Conservation (phyloP, 768 basidiomycete genomes). For the Aureoboletus auriporus region DNA sequence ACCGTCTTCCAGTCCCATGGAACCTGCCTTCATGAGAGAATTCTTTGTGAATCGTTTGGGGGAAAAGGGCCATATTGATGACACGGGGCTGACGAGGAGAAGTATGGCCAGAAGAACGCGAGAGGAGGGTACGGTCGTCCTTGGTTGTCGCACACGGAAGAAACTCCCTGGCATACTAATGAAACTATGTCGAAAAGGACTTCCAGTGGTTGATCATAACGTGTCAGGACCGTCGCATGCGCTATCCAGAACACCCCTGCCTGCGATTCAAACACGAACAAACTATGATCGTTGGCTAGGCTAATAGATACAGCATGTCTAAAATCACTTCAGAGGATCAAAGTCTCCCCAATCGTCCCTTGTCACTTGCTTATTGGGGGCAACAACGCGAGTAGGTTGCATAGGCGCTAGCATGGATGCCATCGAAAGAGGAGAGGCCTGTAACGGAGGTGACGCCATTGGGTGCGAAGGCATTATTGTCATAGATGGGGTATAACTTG, state of each 20-base stretch:
- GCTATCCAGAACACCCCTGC: not conserved
- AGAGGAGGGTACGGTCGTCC: not conserved
- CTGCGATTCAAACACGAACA: conserved; percentile 23
- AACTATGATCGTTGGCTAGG: conserved; percentile 5
- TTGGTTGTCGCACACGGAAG: not conserved
- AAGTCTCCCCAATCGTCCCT: conserved; percentile 80
- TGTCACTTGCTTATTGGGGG: conserved; percentile 43
- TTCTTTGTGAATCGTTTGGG: conserved; percentile 84
- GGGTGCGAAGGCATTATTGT: conserved; percentile 20
- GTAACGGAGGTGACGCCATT: conserved; percentile 28
- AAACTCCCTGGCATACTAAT: conserved; percentile 9
- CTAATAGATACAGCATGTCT: conserved; percentile 3
- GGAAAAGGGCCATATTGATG: conserved; percentile 75
- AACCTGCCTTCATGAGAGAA: conserved; percentile 73
- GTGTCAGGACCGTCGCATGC: not conserved
- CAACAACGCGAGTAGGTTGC: conserved; percentile 42
- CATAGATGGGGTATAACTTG: conserved; percentile 15
- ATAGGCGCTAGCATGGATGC: conserved; percentile 56
- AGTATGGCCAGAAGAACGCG: conserved; percentile 12
- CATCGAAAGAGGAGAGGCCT: conserved; percentile 35
- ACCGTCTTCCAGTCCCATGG: conserved; percentile 70
- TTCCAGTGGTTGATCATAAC: too few species aligned
- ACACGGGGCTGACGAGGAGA: conserved; percentile 19
- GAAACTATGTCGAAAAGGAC: not conserved
- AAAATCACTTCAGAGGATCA: conserved; percentile 49